Base-by-base conservation (phyloP, 306 rosid species). In the Senna siamea region DNA sequence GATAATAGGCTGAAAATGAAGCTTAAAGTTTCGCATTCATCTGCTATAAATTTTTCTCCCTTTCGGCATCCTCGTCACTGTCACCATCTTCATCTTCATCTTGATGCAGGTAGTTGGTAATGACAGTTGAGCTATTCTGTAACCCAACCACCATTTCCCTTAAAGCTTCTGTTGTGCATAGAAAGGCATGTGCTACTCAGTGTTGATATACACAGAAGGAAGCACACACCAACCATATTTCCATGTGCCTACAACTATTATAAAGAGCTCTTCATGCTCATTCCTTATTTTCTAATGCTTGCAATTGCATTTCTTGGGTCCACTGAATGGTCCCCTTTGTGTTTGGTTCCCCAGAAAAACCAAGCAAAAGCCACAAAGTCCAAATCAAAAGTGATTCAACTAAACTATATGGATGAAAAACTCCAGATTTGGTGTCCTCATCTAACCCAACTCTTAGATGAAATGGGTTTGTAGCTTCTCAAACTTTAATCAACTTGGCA, bases 281-380 rank as follows among this genome's bases (percentile, higher is more conserved):
- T 26, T 23, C 18, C 11, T 41, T 48, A 30, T 28, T 23, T 75
- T 62, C 10, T 14, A 53, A 6, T 22, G 50, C 44, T n/a, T 48
- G 5, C 54, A 3, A 48, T 7, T 41, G 59, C 57, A 13, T 41
- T 30, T 30, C 26, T 18, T 66, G 74, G 41, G 61, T 19, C 43
- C 61, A 76, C 79, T 67, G 19, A 58, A 76, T 32, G 60, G 69
- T 68, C 51, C 67, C 63, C 50, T n/a, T 26, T 57, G 15, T 43
- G 57, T 28, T 9, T 72, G 46, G n/a, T 72, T 72, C 68, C 55
- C 30, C 14, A 38, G 5, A 22, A 55, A 15, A 38, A n/a, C 54
- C 41, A 71, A 58, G 30, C 28, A 40, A 28, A 22, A 41, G 15
- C 30, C 74, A 32, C 20, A 47, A 23, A 67, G 40, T 67, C 38